Evolutionary conservation across 2,329 filamentous ascomycete species (phyloP).

Genomic region (Fusarium globosum): DNA sequence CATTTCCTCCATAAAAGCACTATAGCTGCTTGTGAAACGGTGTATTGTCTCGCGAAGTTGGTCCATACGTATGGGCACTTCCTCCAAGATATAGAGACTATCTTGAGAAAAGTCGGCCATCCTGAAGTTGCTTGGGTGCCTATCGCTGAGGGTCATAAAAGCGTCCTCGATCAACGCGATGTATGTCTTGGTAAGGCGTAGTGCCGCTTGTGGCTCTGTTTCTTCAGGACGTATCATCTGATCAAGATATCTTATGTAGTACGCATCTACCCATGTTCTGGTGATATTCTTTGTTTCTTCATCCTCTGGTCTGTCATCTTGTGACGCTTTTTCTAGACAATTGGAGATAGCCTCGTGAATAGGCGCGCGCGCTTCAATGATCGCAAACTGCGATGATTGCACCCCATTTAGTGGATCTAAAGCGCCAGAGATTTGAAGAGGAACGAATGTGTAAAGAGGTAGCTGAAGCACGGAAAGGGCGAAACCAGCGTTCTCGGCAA

Average conservation of each 20-base stretch:
- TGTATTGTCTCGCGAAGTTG: neutral
- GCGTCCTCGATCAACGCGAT: neutral
- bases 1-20: neutral
- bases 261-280: no score
- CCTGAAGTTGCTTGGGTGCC: neutral
- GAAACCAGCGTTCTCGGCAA: neutral
- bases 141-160: neutral
- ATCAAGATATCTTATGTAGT: no score
- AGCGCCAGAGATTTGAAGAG: neutral
- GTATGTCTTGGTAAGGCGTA: neutral
- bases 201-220: neutral
- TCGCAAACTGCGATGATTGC: neutral
- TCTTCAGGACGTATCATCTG: neutral
- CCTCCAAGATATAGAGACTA: neutral
- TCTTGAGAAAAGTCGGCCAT: neutral
- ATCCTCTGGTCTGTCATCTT: no score
- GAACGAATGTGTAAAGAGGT: neutral
- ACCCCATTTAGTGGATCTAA: neutral
- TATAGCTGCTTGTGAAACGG: neutral
- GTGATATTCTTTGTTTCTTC: no score
- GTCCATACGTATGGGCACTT: neutral
- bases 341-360: neutral
- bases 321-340: neutral
- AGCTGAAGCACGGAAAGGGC: neutral
- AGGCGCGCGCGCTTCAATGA: rapidly evolving